These are phyloP conservation scores for Vararia minispora DNA, from an alignment of 768 basidiomycete genomes.

Conservation along the genomic window DNA sequence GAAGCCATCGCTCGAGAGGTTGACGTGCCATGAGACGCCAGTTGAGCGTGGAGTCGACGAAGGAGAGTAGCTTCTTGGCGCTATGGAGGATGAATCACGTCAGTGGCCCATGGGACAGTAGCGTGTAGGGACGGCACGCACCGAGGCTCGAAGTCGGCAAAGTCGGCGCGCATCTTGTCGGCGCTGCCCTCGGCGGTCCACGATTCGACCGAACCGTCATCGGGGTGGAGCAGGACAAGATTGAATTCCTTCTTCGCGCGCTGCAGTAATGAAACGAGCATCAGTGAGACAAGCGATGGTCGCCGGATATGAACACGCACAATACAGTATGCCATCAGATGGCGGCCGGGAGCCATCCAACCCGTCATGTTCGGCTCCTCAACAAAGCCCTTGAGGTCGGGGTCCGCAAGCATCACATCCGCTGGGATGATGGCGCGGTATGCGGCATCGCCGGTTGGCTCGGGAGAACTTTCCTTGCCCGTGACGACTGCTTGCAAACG, in stretches of 20 bases:
- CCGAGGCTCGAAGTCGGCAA: slow-evolving; percentile 31
- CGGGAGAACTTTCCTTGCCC: slow-evolving; percentile 28
- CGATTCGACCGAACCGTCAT: slow-evolving; percentile 29
- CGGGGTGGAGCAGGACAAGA: slow-evolving; percentile 26
- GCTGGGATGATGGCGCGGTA: slow-evolving; percentile 46
- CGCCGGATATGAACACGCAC: slow-evolving; percentile 18
- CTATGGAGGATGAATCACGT: slow-evolving; percentile 12
- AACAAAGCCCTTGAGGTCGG: slow-evolving; percentile 37
- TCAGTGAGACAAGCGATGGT: not conserved
- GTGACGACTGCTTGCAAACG: slow-evolving; percentile 38
- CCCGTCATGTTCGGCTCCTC: slow-evolving; percentile 41
- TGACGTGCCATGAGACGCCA: slow-evolving; percentile 32
- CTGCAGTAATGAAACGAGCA: slow-evolving; percentile 13
- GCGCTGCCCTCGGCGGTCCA: slow-evolving; percentile 32
- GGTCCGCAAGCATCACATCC: slow-evolving; percentile 33
- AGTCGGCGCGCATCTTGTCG: slow-evolving; percentile 31
- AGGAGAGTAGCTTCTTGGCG: slow-evolving; percentile 24
- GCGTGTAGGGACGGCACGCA: slow-evolving; percentile 7
- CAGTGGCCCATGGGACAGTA: not conserved
- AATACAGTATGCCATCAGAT: slow-evolving; percentile 35
- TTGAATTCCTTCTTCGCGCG: slow-evolving; percentile 25
- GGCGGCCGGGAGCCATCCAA: slow-evolving; percentile 47
- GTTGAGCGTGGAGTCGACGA: slow-evolving; percentile 27
- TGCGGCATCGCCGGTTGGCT: slow-evolving; percentile 51
- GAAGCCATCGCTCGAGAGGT: slow-evolving; percentile 30